Evolutionary conservation across 768 basidiomycete species (phyloP).

Genomic region (Exidia glandulosa): DNA sequence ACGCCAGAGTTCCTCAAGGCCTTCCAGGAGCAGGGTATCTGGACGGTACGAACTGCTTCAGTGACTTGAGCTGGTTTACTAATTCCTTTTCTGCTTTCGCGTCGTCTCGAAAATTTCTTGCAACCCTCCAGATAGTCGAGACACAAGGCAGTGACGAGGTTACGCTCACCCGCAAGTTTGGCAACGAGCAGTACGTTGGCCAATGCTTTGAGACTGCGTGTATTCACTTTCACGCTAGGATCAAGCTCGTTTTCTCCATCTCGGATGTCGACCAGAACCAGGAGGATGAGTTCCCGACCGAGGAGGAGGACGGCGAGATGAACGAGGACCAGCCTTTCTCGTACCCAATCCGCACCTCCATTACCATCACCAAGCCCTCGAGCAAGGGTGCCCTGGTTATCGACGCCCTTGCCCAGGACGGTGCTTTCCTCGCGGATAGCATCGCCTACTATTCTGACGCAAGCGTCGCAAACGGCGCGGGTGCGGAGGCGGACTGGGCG

Average conservation of each 20-base stretch:
- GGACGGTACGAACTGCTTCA: constrained; percentile 46
- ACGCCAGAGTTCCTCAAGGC: constrained; percentile 68
- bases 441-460: constrained; percentile 73
- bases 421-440: constrained; percentile 78
- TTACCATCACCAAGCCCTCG: constrained; percentile 67
- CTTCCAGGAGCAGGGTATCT: constrained; percentile 64
- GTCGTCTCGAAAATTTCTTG: background rate
- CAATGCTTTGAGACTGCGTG: background rate
- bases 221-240: constrained; percentile 30
- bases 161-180: constrained; percentile 68
- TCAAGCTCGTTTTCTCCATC: constrained; percentile 88
- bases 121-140: constrained; percentile 50
- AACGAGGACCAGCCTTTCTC: constrained; percentile 26
- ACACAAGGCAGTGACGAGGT: constrained; percentile 70
- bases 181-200: constrained; percentile 72
- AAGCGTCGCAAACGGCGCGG: constrained; percentile 61
- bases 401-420: constrained; percentile 71
- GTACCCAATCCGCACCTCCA: constrained; percentile 67
- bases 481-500: constrained; percentile 88
- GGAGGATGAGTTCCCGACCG: constrained; percentile 29
- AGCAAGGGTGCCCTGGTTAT: constrained; percentile 59
- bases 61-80: no score
- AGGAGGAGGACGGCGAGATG: constrained; percentile 25
- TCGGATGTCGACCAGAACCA: constrained; percentile 58
- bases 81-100: background rate